A percentile compares a stretch with the other conserved stretches of the same genome.
Conservation (phyloP, 495 filamentous ascomycete species). For the Clavariopsis aquatica region DNA sequence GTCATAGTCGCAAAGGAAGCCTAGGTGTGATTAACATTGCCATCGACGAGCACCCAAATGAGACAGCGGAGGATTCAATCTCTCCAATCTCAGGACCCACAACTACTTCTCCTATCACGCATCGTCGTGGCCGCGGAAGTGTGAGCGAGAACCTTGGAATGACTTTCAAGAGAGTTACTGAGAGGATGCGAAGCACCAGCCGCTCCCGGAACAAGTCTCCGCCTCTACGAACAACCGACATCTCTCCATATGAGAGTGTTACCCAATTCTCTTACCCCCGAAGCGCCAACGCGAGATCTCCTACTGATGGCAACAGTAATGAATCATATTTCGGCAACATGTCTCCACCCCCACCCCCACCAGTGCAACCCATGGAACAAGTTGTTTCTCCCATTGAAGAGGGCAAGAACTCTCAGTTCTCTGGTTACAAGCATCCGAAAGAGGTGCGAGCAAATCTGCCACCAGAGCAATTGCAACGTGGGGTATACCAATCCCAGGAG, state of each 20-base stretch:
- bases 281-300: constrained; percentile 32
- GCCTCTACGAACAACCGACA: constrained; percentile 27
- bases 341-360: constrained; percentile 29
- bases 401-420: constrained; percentile 28
- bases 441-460: constrained; percentile 50
- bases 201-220: constrained; percentile 45
- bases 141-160: constrained; percentile 46
- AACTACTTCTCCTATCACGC: constrained; percentile 34
- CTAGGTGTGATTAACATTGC: constrained; percentile 47
- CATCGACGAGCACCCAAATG: constrained; percentile 41
- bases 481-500: constrained; percentile 16
- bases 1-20: constrained; percentile 24
- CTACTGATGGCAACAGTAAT: constrained; percentile 37
- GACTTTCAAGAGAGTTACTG: constrained; percentile 43
- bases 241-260: constrained; percentile 45
- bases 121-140: constrained; percentile 45
- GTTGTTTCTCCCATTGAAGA: constrained; percentile 27
- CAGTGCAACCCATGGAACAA: constrained; percentile 31
- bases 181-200: constrained; percentile 46
- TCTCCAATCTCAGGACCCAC: constrained; percentile 23
- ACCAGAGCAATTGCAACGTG: constrained; percentile 38
- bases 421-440: constrained; percentile 46
- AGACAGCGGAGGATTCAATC: constrained; percentile 13
- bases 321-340: constrained; percentile 17
- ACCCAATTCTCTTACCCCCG: constrained; percentile 39